Evolutionary conservation across 129 eudicot genomes (phyloP), one percentile per base, ranked within the genome.

Genomic region (Flaveria robusta): DNA sequence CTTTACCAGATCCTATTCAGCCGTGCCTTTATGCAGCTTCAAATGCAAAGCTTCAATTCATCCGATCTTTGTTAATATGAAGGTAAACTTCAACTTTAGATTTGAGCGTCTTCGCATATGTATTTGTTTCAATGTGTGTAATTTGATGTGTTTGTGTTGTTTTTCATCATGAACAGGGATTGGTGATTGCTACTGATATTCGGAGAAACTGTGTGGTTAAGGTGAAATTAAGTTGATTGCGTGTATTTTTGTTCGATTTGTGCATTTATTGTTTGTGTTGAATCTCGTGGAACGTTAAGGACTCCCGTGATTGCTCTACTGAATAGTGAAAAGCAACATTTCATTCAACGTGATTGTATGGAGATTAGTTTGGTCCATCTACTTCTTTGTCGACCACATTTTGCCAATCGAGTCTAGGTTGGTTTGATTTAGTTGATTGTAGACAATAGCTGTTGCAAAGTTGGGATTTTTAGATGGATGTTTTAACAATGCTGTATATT

Each of bases 21-120:
- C 80, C 51, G 80, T 86, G 80, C 96, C 98, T 9, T 65, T 79
- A 59, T 82, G 60, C 39, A 83, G 68, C 86, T 70, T 83, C 83
- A 85, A 79, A 75, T 24, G 77, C 74, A 72, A 77, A 79, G 37
- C 79, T 71, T 70, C 76, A 68, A 63, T 71, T 34, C 29, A 84
- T 76, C 86, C 84, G 11, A 65, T 80, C 76, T 54, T 24, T 78
- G 56, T 81, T 16, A 69, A 70, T 79, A 74, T 68, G 24, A 54
- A 77, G 91, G 97, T 87, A 81, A 79, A 20, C 49, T 37, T 49
- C 45, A 15, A 23, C 10, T 5, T 24, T 29, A 47, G 9, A 20
- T 55, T 50, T 71, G 23, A 68, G n/a, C n/a, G 2, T 74, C 47
- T 16, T 62, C 26, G 59, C 49, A 14, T 79, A 18, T 75, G 18